phyloP scores from a whole-genome alignment of 1,139 yeast genomes.

The Pichia sp. region DNA sequence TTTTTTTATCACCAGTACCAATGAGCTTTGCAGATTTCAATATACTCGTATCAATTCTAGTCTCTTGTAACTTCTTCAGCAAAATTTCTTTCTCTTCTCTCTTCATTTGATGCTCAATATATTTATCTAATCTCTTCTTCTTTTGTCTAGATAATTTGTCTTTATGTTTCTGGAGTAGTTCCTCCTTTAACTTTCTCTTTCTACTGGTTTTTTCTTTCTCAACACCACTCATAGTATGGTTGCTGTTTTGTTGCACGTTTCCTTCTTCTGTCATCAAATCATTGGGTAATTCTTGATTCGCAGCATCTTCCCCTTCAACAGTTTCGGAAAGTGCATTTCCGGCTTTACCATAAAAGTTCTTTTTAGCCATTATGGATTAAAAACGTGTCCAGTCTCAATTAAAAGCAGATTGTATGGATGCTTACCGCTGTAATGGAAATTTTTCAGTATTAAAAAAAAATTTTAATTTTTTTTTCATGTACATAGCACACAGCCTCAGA shows the following conservation, averaged over 20 bases:
- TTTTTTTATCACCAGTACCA: constrained; percentile 66
- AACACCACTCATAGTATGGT: constrained; percentile 6
- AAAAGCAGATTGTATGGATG: neutral
- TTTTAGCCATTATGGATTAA: constrained; percentile 5
- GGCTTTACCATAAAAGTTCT: constrained; percentile 17
- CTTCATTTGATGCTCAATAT: constrained; percentile 79
- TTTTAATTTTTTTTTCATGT: too few species aligned
- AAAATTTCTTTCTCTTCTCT: constrained; percentile 81
- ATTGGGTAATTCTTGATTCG: neutral
- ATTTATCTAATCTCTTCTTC: constrained; percentile 68
- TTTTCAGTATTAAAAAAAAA: too few species aligned
- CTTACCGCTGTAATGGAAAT: too few species aligned
- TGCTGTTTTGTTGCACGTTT: neutral
- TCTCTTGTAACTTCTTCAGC: constrained; percentile 60
- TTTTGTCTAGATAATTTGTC: constrained; percentile 66
- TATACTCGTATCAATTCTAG: constrained; percentile 64
- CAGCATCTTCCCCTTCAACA: neutral
- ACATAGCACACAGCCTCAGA: too few species aligned
- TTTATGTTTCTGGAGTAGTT: constrained; percentile 49
- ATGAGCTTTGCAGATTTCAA: constrained; percentile 66
- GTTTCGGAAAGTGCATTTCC: constrained; percentile 1
- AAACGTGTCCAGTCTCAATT: neutral
- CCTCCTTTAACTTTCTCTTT: constrained; percentile 56
- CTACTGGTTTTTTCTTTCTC: constrained; percentile 55
- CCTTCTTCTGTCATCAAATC: neutral